Base-by-base conservation (phyloP, 306 rosid genomes). In the Cicer cuneatum region DNA sequence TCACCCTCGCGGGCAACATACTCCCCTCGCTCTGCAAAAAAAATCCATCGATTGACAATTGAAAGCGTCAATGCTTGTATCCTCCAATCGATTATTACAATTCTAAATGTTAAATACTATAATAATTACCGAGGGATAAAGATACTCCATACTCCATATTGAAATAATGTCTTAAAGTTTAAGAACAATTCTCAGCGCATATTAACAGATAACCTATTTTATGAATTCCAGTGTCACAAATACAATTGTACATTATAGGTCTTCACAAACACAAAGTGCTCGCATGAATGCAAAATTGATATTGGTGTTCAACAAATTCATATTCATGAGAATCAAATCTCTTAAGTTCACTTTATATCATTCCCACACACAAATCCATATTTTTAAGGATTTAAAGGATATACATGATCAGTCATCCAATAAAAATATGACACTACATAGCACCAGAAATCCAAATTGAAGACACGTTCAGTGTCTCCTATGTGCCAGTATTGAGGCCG, bases 1-100 rank as follows among this genome's bases (percentile, higher is more conserved):
- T 91, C 92, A 51, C 91, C 98, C 83, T 87, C 96, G 10, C 87
- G 95, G 48, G 83, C 95, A 79, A 91, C 85, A 80, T 81, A 81
- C 33, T 82, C 93, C 68, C 96, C 89, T 11, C 62, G 65, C 69
- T 86, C 98, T 94, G 75, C 82, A 85, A 24, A 24, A 54, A 53
- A 29, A 74, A 48, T 10, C 45, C 53, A 73, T 24, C 53, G 63
- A 71, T 52, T n/a, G 24, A 51, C 42, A 79, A 79, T 18, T 54
- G 14, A 53, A 74, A 76, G 57, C 18, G 63, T 11, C 9, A 69
- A 62, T 21, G 19, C 46, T 39, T 5, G 59, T n/a, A 65, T 46
- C 74, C 68, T 56, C 29, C 69, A 72, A 59, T 42, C 19, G 6
- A 24, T 41, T 74, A 46, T n/a, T 15, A 14, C 54, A 67, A 49